Evolutionary conservation across 495 filamentous ascomycete genomes (phyloP).

Genomic region (Penicillium macrosclerotiorum): DNA sequence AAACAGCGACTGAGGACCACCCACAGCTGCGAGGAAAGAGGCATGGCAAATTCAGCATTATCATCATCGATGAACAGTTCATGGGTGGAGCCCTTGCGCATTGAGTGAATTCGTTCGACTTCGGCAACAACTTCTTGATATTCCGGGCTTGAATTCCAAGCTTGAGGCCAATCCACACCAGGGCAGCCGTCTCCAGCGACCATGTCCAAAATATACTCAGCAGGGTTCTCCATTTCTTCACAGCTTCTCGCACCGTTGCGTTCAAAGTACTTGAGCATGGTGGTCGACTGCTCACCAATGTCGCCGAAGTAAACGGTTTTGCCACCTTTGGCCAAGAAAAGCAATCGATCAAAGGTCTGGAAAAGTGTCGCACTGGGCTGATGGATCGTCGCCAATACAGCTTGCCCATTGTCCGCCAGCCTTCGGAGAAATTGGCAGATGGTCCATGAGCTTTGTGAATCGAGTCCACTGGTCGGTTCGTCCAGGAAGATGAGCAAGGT

Average conservation of each 20-base stretch:
- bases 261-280: constrained; percentile 72
- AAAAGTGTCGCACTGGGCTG: constrained; percentile 89
- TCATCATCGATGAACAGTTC: constrained; percentile 12
- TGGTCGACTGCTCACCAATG: constrained; percentile 70
- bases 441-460: constrained; percentile 83
- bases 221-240: constrained; percentile 69
- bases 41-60: constrained; percentile 49
- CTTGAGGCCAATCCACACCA: constrained; percentile 72
- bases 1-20: constrained; percentile 46
- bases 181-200: constrained; percentile 57
- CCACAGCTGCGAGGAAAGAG: constrained; percentile 45
- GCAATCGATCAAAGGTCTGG: constrained; percentile 82
- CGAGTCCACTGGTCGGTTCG: constrained; percentile 85
- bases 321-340: constrained; percentile 79
- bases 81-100: constrained; percentile 25
- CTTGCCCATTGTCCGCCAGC: constrained; percentile 79
- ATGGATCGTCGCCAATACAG: constrained; percentile 89
- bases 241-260: constrained; percentile 66
- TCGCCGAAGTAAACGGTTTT: constrained; percentile 85
- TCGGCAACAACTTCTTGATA: constrained; percentile 60
- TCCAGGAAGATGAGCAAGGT: constrained; percentile 83
- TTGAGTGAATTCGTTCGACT: constrained; percentile 58
- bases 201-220: constrained; percentile 88
- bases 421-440: constrained; percentile 77
- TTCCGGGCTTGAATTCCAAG: constrained; percentile 73